phyloP scores from a whole-genome alignment of 1,284 basidiomycete genomes.

The Bjerkandera adusta region DNA sequence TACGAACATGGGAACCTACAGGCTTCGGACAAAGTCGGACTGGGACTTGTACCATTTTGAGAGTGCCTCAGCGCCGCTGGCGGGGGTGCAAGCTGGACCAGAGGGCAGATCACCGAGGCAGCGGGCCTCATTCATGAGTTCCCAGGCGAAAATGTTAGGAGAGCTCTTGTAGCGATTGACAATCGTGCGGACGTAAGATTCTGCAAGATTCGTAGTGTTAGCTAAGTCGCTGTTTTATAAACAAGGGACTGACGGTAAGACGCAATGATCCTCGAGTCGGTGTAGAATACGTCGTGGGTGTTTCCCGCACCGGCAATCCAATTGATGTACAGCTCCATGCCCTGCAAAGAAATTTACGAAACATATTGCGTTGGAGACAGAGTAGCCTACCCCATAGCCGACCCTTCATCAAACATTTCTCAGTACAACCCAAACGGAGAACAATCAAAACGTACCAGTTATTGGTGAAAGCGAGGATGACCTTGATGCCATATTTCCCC shows the following conservation, averaged over 20 bases:
- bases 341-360: conserved; percentile 17
- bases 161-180: conserved; percentile 55
- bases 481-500: conserved; percentile 54
- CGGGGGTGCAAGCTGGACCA: conserved; percentile 44
- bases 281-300: conserved; percentile 54
- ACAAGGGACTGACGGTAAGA: conserved; percentile 43
- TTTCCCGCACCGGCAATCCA: conserved; percentile 44
- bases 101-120: conserved; percentile 46
- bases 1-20: conserved; percentile 35
- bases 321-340: conserved; percentile 49
- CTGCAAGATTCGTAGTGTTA: conserved; percentile 26
- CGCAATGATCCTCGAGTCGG: conserved; percentile 42
- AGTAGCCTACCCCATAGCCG: conserved; percentile 31
- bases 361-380: not conserved
- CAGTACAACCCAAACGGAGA: not conserved
- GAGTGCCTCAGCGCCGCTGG: conserved; percentile 39
- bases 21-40: conserved; percentile 45
- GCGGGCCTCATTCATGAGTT: conserved; percentile 57
- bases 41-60: conserved; percentile 51
- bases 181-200: conserved; percentile 51
- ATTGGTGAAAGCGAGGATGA: conserved; percentile 66
- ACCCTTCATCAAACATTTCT: conserved; percentile 22
- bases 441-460: conserved; percentile 48
- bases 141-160: conserved; percentile 54
- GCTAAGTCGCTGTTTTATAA: not conserved